Evolutionary conservation across 2,329 filamentous ascomycete genomes (phyloP).

Genomic region (Aureobasidium sp.): DNA sequence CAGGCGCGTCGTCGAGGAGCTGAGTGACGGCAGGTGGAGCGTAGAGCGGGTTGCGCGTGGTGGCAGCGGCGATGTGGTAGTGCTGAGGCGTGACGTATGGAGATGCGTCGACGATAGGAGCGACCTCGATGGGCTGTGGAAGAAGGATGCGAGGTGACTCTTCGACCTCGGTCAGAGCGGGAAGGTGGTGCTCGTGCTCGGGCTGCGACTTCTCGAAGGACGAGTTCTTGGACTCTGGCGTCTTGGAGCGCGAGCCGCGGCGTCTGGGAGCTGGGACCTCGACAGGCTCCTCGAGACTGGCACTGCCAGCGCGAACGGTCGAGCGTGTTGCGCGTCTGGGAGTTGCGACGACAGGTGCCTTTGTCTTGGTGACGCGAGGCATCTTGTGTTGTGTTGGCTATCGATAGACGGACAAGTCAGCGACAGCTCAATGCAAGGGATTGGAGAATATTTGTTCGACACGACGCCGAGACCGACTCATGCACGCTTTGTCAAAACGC

Average conservation of each 20-base stretch:
- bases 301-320: background rate
- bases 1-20: background rate
- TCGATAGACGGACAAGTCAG: conserved; percentile 6
- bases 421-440: background rate
- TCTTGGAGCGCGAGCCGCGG: background rate
- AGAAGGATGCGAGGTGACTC: background rate
- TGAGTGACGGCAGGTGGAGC: background rate
- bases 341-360: background rate
- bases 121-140: background rate
- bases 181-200: background rate
- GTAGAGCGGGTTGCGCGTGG: background rate
- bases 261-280: background rate
- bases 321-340: background rate
- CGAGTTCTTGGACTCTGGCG: conserved; percentile 2
- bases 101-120: conserved; percentile 6
- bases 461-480: background rate
- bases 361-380: conserved; percentile 1
- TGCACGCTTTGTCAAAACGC: background rate
- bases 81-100: conserved; percentile 6
- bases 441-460: conserved; percentile 5
- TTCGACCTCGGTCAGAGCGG: background rate
- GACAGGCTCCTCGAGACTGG: background rate
- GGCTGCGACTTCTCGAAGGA: conserved; percentile 4
- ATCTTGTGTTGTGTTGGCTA: conserved; percentile 1
- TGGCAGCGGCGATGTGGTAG: background rate